Evolutionary conservation across 2,329 filamentous ascomycete genomes (phyloP).

Genomic region (Hortaea werneckii): DNA sequence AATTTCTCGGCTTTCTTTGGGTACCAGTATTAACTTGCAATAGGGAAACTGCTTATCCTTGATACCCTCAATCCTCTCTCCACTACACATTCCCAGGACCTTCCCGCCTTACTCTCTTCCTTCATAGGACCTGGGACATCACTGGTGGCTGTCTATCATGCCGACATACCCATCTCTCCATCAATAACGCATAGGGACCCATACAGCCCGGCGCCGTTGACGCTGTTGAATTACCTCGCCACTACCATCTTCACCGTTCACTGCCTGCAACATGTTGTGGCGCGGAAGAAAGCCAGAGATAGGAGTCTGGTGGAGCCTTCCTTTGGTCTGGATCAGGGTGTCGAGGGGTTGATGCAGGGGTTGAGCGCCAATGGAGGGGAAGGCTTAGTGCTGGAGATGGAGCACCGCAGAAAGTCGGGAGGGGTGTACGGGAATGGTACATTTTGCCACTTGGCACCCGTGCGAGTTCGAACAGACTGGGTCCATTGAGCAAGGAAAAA

Average conservation of each 20-base stretch:
- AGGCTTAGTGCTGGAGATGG: constrained; percentile 69
- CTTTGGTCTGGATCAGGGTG: constrained; percentile 67
- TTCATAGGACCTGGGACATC: constrained; percentile 58
- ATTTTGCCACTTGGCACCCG: constrained; percentile 35
- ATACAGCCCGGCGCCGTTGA: constrained; percentile 60
- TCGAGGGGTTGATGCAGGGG: constrained; percentile 69
- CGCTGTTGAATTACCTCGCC: constrained; percentile 71
- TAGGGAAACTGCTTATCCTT: constrained; percentile 61
- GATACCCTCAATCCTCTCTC: constrained; percentile 66
- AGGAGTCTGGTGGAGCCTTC: constrained; percentile 64
- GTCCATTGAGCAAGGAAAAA: constrained; percentile 6
- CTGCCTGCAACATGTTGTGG: constrained; percentile 64
- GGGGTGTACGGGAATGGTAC: constrained; percentile 63
- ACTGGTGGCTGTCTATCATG: constrained; percentile 71
- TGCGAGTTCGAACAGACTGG: neutral
- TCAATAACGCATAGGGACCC: constrained; percentile 24
- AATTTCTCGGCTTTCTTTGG: neutral
- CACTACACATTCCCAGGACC: constrained; percentile 44
- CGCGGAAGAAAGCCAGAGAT: constrained; percentile 63
- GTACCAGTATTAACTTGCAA: neutral
- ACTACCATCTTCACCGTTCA: constrained; percentile 71
- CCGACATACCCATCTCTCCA: constrained; percentile 53
- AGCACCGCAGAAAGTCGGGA: constrained; percentile 77
- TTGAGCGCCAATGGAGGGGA: constrained; percentile 43
- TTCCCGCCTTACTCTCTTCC: constrained; percentile 60